Evolutionary conservation across 306 rosid genomes (phyloP), one percentile per base, ranked within the genome.

Genomic region (Cajanus cajan): DNA sequence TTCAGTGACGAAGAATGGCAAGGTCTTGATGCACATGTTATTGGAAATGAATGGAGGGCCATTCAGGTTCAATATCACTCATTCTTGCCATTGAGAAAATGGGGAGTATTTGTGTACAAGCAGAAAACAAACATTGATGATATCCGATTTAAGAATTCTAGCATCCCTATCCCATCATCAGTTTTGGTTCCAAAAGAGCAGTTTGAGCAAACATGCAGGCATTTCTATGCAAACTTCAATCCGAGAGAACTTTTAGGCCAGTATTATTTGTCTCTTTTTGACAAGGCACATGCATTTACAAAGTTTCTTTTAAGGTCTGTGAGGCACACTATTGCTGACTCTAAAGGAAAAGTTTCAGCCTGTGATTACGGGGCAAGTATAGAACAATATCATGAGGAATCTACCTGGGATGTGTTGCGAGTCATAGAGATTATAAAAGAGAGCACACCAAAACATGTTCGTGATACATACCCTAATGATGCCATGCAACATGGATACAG

Each of bases 361-460:
- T 18, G n/a, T 9, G 71, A 41, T 7, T 65, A 65, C 39, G 71
- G 71, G 50, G 71, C 31, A 65, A 65, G 71, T 65, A 4, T 65
- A 39, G 39, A 10, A 48, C 45, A 63, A 15, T 25, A 7, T 7
- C 70, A 64, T 1, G 71, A 66, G 8, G 71, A 40, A 18, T 39
- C 33, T 40, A 4, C 5, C 1, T 11, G 18, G 50, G 71, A 39
- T 19, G 51, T 66, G 51, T 18, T 19, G n/a, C 18, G 2, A 10
- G 0, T 40, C 0, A 1, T 21, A 2, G 44, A 64, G 14, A 16
- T 8, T 6, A 3, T 36, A 0, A n/a, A n/a, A 15, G 70, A 64
- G 47, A 37, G 18, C 37, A 7, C 6, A 14, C 31, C 31, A 9
- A 18, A 65, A 4, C 31, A 65, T 16, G 2, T 5, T 19, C 1